Conservation (phyloP, 2,329 filamentous ascomycete genomes). For the Alternaria brassicae region DNA sequence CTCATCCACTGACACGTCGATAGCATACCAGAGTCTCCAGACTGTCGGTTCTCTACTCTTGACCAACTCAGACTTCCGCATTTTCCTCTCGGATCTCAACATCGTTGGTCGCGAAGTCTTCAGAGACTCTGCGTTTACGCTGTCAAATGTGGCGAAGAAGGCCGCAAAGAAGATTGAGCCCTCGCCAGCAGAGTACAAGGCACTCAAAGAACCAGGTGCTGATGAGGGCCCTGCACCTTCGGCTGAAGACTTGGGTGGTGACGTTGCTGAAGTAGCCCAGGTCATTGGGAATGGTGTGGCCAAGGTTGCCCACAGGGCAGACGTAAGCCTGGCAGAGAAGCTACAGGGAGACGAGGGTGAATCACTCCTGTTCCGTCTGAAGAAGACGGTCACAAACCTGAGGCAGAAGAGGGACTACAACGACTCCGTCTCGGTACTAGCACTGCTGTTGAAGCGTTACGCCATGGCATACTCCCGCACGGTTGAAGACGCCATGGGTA, state of each 20-base stretch:
- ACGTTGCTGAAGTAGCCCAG: constrained; percentile 55
- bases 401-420: constrained; percentile 81
- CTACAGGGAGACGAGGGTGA: constrained; percentile 74
- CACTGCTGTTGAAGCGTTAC: constrained; percentile 78
- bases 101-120: constrained; percentile 84
- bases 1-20: constrained; percentile 25
- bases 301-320: constrained; percentile 64
- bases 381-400: constrained; percentile 76
- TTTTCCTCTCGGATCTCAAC: constrained; percentile 81
- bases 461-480: constrained; percentile 78
- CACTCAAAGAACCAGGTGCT: constrained; percentile 59
- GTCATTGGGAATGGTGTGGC: constrained; percentile 55
- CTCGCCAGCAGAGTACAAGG: constrained; percentile 65
- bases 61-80: constrained; percentile 87
- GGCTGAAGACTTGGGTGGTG: constrained; percentile 65
- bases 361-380: constrained; percentile 76
- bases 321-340: constrained; percentile 76
- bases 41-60: constrained; percentile 85
- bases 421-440: constrained; percentile 81
- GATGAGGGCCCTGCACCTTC: constrained; percentile 62
- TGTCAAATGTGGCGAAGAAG: constrained; percentile 77
- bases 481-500: constrained; percentile 69
- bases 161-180: constrained; percentile 77
- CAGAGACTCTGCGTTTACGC: constrained; percentile 79
- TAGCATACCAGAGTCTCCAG: constrained; percentile 80